Conservation (phyloP, 2,329 filamentous ascomycete species). For the Botrytis cinerea region DNA sequence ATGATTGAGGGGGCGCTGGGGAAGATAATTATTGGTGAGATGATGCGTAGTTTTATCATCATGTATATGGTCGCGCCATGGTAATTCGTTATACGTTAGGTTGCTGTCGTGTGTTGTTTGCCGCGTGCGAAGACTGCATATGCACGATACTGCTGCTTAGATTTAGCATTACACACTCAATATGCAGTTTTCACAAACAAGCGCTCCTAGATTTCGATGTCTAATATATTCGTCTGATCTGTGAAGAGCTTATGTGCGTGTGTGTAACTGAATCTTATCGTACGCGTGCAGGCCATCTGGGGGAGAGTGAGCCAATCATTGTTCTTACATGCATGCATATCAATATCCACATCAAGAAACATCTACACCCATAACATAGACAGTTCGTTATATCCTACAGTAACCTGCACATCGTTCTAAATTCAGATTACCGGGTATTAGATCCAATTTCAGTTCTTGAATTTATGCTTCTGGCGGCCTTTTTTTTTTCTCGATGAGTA, state of each 20-base stretch:
- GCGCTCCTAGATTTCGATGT: not conserved
- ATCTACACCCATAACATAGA: not conserved
- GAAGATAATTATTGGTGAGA: not conserved
- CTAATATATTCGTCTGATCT: not conserved
- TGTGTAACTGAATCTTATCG: slow-evolving; percentile 1
- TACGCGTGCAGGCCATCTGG: not conserved
- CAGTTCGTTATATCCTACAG: not conserved
- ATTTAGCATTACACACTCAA: not conserved
- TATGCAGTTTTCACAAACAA: not conserved
- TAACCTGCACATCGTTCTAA: not conserved
- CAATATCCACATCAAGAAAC: not conserved
- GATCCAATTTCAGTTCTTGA: not conserved
- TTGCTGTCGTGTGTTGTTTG: not conserved
- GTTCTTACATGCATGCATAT: not conserved
- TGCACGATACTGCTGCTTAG: slow-evolving; percentile 11
- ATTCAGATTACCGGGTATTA: not conserved
- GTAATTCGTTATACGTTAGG: not conserved
- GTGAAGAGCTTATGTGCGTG: not conserved
- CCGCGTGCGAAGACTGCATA: slow-evolving; percentile 3
- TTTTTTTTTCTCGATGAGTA: not conserved
- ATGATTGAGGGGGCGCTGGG: slow-evolving; percentile 5
- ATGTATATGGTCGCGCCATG: not conserved
- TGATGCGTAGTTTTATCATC: not conserved
- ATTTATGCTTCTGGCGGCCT: not conserved
- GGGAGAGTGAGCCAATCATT: not conserved